A percentile compares a stretch with the other conserved stretches of the same genome.
These are phyloP conservation scores for Rhynchosporium graminicola DNA, from an alignment of 2,329 filamentous ascomycete genomes.

Conservation along the genomic window DNA sequence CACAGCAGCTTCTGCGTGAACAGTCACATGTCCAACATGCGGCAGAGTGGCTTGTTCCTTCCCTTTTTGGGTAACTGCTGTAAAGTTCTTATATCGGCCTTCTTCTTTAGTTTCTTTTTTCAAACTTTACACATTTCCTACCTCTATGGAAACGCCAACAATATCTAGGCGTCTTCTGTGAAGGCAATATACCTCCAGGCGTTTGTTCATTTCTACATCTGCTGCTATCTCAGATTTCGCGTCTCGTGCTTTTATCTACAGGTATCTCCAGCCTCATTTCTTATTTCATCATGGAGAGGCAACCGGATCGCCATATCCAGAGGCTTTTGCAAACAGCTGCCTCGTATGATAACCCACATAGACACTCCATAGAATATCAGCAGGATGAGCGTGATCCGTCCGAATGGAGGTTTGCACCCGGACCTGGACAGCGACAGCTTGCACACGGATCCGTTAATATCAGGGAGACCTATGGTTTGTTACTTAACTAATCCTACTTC, in stretches of 20 bases:
- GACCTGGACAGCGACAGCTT: slow-evolving; percentile 18
- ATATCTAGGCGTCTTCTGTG: neutral
- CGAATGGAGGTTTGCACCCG: slow-evolving; percentile 24
- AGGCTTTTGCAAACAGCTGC: slow-evolving; percentile 32
- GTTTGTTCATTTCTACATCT: neutral
- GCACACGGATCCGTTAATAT: slow-evolving; percentile 16
- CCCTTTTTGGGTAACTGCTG: neutral
- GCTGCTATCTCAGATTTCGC: neutral
- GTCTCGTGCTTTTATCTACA: neutral
- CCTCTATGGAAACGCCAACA: neutral
- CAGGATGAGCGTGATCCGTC: slow-evolving; percentile 17
- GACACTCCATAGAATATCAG: slow-evolving; percentile 9
- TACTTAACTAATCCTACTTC: neutral
- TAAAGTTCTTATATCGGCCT: neutral
- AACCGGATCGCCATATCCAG: slow-evolving; percentile 31
- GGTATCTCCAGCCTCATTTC: neutral
- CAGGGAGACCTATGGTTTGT: slow-evolving; percentile 23
- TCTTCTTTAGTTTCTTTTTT: neutral
- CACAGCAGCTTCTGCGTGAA: neutral
- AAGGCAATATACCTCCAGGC: neutral
- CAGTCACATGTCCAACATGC: no score
- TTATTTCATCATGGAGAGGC: slow-evolving; percentile 25
- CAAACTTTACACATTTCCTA: neutral
- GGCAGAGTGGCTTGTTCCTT: neutral
- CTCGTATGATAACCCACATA: slow-evolving; percentile 15